Evolutionary conservation across 1,284 basidiomycete species (phyloP).

Genomic region (Apiotrichum sp.): DNA sequence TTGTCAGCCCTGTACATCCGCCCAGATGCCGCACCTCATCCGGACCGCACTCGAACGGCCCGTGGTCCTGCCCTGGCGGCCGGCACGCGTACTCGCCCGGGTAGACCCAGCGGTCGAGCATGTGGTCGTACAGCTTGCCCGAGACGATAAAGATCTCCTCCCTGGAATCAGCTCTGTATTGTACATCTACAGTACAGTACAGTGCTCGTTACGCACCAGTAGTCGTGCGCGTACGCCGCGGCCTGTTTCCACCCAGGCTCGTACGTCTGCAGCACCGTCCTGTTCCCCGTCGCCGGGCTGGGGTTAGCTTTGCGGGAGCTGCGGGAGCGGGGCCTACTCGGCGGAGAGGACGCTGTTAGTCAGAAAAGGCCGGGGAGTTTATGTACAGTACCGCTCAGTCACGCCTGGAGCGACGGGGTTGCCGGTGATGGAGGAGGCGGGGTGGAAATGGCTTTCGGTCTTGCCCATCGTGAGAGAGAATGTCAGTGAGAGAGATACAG

Average conservation of each 20-base stretch:
- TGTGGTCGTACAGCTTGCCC: constrained; percentile 46
- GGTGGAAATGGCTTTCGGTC: constrained; percentile 3
- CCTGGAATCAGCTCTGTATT: not conserved
- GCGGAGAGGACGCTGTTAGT: not conserved
- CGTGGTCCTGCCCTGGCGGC: constrained; percentile 18
- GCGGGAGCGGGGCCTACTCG: not conserved
- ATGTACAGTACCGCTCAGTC: not conserved
- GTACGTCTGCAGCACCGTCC: constrained; percentile 7
- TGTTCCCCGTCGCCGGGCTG: constrained; percentile 7
- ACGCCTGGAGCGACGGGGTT: not conserved
- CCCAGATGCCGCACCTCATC: not conserved
- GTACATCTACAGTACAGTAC: not conserved
- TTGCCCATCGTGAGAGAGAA: not conserved
- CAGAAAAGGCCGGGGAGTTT: not conserved
- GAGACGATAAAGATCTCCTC: constrained; percentile 18
- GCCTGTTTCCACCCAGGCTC: constrained; percentile 7
- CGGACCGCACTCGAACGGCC: constrained; percentile 9
- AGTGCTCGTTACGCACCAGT: not conserved
- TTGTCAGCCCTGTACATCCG: no score
- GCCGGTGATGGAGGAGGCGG: not conserved
- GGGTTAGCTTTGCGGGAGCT: not conserved
- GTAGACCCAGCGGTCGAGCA: constrained; percentile 51
- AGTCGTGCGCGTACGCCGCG: constrained; percentile 3
- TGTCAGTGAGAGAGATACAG: no score
- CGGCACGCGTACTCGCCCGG: constrained; percentile 17